Conservation (phyloP, 1,139 yeast genomes). For the Scheffersomyces cryptocercus region DNA sequence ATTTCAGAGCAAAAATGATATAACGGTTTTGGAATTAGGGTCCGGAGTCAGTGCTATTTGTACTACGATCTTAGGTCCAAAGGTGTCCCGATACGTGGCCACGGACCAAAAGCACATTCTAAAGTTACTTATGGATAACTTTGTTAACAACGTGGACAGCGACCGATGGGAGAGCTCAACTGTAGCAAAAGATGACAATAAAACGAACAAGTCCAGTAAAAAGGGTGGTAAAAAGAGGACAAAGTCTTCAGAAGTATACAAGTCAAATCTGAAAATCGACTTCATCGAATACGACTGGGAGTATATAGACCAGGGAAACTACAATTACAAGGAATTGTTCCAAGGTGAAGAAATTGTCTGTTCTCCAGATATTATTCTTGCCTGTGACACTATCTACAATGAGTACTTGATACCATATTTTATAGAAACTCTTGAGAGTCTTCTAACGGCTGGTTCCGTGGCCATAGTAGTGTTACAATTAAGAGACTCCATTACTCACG, state of each 20-base stretch:
- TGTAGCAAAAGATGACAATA: constrained; percentile 1
- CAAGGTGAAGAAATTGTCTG: not conserved
- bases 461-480: constrained; percentile 56
- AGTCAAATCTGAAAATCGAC: constrained; percentile 25
- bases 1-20: constrained; percentile 12
- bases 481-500: constrained; percentile 54
- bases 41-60: constrained; percentile 64
- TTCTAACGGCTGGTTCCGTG: constrained; percentile 35
- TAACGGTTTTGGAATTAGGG: constrained; percentile 59
- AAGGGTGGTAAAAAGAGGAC: not conserved
- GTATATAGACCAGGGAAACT: constrained; percentile 32
- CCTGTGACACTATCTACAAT: constrained; percentile 73
- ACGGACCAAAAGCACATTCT: constrained; percentile 64
- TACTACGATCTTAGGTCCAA: constrained; percentile 45
- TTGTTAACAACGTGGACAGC: constrained; percentile 34
- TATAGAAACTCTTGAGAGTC: constrained; percentile 38
- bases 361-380: constrained; percentile 51
- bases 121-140: constrained; percentile 50
- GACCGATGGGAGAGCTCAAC: constrained; percentile 16
- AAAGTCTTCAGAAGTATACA: not conserved
- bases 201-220: not conserved
- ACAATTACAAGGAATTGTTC: constrained; percentile 15
- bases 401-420: constrained; percentile 59
- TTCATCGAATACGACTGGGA: constrained; percentile 72
- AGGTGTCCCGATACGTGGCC: constrained; percentile 45